phyloP scores from a whole-genome alignment of 176 grass and related monocot species.

The Oryza brachyantha region DNA sequence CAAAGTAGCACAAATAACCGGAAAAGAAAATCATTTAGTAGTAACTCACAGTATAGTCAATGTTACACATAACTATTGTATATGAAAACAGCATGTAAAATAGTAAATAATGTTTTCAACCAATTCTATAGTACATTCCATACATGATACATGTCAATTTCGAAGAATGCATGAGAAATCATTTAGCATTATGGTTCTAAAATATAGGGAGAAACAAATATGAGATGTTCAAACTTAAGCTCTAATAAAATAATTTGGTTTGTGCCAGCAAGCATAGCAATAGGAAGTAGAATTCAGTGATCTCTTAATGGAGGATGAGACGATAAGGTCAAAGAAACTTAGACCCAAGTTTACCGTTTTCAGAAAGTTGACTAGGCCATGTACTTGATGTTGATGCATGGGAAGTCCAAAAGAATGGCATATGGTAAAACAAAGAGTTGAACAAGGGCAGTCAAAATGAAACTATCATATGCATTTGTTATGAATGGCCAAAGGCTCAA shows the following conservation, averaged over 20 bases:
- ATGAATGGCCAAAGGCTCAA: background rate
- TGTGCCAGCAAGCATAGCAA: background rate
- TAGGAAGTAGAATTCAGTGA: background rate
- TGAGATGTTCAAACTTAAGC: background rate
- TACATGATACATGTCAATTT: background rate
- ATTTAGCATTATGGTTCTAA: background rate
- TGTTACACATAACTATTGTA: background rate
- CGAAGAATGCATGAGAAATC: background rate
- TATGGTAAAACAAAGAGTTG: background rate
- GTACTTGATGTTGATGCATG: background rate
- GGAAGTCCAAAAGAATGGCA: background rate
- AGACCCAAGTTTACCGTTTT: background rate
- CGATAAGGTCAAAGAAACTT: background rate
- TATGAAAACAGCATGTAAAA: background rate
- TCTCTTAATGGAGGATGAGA: background rate
- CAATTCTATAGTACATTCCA: background rate
- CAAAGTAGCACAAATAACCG: slow-evolving; percentile 17
- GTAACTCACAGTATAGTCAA: background rate
- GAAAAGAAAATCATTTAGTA: background rate
- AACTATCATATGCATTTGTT: background rate
- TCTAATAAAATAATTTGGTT: background rate
- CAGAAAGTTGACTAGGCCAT: background rate
- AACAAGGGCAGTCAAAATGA: background rate
- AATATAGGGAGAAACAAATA: background rate
- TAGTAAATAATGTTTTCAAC: background rate